Evolutionary conservation across 108 stramenopile species (phyloP).

Genomic region (Cylindrotheca fusiformis): DNA sequence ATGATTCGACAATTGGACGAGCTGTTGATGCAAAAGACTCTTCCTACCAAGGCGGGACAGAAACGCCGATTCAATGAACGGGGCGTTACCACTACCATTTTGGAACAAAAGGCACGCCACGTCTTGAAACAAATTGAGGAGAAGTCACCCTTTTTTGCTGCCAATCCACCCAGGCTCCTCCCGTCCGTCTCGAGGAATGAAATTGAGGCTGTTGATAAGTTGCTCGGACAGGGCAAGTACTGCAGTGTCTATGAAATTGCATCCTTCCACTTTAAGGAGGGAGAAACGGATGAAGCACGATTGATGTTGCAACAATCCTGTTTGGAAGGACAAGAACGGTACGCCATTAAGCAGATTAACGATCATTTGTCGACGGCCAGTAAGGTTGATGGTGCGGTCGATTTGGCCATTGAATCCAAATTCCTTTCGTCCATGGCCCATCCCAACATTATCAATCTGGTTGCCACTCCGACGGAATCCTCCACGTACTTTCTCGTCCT

Average conservation of each 20-base stretch:
- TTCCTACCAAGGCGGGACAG: neutral
- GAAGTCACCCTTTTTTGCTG: neutral
- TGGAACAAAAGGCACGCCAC: neutral
- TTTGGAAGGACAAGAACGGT: neutral
- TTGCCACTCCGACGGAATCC: conserved; percentile 38
- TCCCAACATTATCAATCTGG: conserved; percentile 64
- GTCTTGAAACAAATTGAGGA: neutral
- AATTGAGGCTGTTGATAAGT: neutral
- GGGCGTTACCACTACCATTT: neutral
- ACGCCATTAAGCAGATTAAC: neutral
- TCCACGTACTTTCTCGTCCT: conserved; percentile 53
- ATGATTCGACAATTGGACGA: neutral
- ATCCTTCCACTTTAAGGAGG: neutral
- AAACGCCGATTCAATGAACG: neutral
- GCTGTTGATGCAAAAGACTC: neutral
- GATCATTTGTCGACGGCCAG: neutral
- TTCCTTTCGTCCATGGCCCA: conserved; percentile 33
- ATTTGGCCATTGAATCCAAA: conserved; percentile 51
- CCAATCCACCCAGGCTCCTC: neutral
- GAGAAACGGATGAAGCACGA: conserved; percentile 1
- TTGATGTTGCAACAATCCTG: neutral
- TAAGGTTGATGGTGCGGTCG: conserved; percentile 41
- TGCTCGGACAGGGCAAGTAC: conserved; percentile 6
- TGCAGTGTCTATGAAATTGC: conserved; percentile 10
- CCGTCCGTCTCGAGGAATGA: neutral